Evolutionary conservation across 1,284 basidiomycete species (phyloP).

Genomic region (Cryptococcus depauperatus): DNA sequence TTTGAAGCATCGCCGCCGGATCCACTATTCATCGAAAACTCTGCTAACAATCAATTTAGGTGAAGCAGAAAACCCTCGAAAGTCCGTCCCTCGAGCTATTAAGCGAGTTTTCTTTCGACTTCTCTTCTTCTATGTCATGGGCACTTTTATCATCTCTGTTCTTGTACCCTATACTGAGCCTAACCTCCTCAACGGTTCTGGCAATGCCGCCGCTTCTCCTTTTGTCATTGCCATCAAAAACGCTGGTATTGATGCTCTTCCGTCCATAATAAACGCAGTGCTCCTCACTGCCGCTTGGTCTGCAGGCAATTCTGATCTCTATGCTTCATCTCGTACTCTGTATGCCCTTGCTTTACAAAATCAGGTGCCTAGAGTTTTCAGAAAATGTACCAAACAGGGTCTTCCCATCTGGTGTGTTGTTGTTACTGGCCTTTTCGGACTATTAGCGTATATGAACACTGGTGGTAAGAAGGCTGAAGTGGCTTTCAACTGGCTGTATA

Average conservation of each 20-base stretch:
- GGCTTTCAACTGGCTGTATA: conserved; percentile 56
- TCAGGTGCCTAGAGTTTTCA: conserved; percentile 53
- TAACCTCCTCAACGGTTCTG: conserved; percentile 52
- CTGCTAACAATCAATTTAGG: conserved; percentile 61
- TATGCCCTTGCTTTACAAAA: conserved; percentile 72
- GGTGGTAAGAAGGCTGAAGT: conserved; percentile 27
- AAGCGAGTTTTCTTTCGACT: conserved; percentile 72
- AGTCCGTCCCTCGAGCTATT: conserved; percentile 71
- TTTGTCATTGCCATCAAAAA: conserved; percentile 75
- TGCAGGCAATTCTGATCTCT: conserved; percentile 71
- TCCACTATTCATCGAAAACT: no score
- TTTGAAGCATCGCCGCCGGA: no score
- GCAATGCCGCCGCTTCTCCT: conserved; percentile 53
- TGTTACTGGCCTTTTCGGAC: conserved; percentile 49
- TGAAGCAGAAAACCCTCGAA: conserved; percentile 56
- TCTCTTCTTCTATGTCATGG: conserved; percentile 17
- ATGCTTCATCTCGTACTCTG: conserved; percentile 69
- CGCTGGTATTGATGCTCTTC: conserved; percentile 63
- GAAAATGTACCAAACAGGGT: conserved; percentile 62
- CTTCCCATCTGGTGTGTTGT: conserved; percentile 60
- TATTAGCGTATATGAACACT: conserved; percentile 51
- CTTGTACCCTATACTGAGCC: conserved; percentile 65
- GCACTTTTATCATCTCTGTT: conserved; percentile 55
- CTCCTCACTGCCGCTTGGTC: conserved; percentile 72
- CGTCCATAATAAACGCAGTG: conserved; percentile 47